Base-by-base conservation (phyloP, 805 yeast species). In the Kazachstania psychrophila region DNA sequence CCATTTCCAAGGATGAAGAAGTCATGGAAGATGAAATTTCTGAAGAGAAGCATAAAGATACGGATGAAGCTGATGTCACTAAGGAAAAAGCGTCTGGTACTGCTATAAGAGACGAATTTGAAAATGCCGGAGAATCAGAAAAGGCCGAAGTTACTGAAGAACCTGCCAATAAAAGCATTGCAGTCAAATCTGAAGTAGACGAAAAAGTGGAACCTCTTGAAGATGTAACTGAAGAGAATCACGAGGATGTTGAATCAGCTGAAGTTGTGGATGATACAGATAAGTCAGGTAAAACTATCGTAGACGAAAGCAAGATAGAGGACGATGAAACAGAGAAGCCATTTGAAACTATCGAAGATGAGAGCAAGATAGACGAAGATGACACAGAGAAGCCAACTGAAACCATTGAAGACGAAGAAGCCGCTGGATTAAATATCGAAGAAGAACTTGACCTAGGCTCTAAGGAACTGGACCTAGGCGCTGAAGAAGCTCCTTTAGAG, bases 141-240 rank as follows among this genome's bases (percentile, higher is more conserved):
- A 24, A 7, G 12, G 6, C 26, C 4, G 11, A 4, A 20, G 23
- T 7, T 7, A 20, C 23, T 20, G 10, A 20, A 20, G 23, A 20
- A 20, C 9, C 10, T 20, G 23, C 6, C 10, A 20, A 20, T 20
- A 20, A 20, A 20, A 20, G 23, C 23, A 20, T 20, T 20, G 23
- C 6, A 20, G 23, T 7, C 23, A 20, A 20, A 20, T 20, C 23
- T 20, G 23, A 26, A 26, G 28, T 17, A 10, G 40, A 37, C 6
- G 31, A 23, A 7, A 15, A 18, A 13, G 38, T 22, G 11, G 31
- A 34, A 25, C 7, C 13, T 5, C n/a, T 34, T 6, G 27, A 6
- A 19, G 33, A 29, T 18, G 31, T 16, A 14, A 18, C 18, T n/a
- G 29, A 33, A 25, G 31, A 33, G 20, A 25, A 22, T 12, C 10